phyloP scores from a whole-genome alignment of 2,329 filamentous ascomycete genomes.

The Arachnomyces sp. region DNA sequence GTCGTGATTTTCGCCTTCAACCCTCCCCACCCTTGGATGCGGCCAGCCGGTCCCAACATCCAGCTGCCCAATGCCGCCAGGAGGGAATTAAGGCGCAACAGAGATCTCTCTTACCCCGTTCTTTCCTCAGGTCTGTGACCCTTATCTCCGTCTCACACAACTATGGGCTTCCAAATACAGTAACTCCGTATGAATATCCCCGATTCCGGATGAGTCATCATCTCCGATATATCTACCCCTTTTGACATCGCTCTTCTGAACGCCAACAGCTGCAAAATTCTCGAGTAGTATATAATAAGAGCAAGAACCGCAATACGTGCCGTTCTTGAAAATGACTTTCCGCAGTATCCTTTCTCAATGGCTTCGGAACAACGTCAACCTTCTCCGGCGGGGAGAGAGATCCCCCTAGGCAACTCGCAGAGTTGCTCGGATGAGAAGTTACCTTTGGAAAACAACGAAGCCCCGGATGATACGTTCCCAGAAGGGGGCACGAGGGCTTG shows the following conservation, averaged over 20 bases:
- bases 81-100: no score
- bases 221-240: not conserved
- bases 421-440: no score
- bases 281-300: slow-evolving; percentile 1
- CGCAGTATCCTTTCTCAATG: slow-evolving; percentile 3
- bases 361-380: not conserved
- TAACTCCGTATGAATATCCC: not conserved
- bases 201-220: slow-evolving; percentile 6
- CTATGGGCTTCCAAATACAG: no score
- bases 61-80: no score
- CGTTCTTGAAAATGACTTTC: slow-evolving; percentile 3
- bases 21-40: no score
- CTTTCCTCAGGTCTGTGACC: not conserved
- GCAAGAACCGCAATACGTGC: not conserved
- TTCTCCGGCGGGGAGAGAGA: no score
- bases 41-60: no score
- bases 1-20: no score
- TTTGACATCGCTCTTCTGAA: not conserved
- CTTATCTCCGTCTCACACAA: slow-evolving; percentile 8
- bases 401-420: no score
- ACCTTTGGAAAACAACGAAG: slow-evolving; percentile 1
- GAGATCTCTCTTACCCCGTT: no score
- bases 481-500: slow-evolving; percentile 7
- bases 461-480: slow-evolving; percentile 3
- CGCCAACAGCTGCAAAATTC: not conserved